These are phyloP conservation scores for Colletotrichum orchidophilum DNA, from an alignment of 2,329 filamentous ascomycete genomes.

Conservation along the genomic window DNA sequence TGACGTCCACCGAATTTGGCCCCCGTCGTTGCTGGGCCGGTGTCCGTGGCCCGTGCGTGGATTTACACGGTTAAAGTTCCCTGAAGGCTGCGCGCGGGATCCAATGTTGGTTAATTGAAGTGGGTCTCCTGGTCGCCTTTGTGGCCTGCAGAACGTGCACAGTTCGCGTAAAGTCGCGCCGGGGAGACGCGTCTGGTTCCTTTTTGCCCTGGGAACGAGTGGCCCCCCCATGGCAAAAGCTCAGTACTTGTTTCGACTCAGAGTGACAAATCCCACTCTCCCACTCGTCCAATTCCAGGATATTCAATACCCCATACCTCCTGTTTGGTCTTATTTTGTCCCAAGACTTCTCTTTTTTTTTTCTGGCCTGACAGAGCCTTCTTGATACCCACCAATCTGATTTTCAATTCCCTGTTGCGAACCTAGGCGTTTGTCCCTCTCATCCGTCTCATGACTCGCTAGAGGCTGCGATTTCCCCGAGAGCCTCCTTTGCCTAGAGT, in stretches of 20 bases:
- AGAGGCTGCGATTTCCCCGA: not conserved
- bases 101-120: constrained; percentile 34
- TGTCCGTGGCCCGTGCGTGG: constrained; percentile 26
- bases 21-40: constrained; percentile 25
- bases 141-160: constrained; percentile 6
- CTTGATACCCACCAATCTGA: constrained; percentile 27
- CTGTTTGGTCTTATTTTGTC: constrained; percentile 5
- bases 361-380: not conserved
- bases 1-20: constrained; percentile 33
- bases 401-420: not conserved
- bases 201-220: not conserved
- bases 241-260: not conserved
- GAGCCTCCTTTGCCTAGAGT: not conserved
- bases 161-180: constrained; percentile 35
- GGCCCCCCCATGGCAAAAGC: not conserved
- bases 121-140: not conserved
- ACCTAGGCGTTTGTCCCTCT: not conserved
- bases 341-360: not conserved
- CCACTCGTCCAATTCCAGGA: constrained; percentile 31
- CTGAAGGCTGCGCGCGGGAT: not conserved
- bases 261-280: constrained; percentile 23
- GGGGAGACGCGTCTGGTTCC: constrained; percentile 24
- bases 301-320: constrained; percentile 8
- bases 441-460: constrained; percentile 2
- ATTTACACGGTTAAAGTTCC: not conserved